Evolutionary conservation across 208 protist species (phyloP).

Genomic region (Leishmania turanica): DNA sequence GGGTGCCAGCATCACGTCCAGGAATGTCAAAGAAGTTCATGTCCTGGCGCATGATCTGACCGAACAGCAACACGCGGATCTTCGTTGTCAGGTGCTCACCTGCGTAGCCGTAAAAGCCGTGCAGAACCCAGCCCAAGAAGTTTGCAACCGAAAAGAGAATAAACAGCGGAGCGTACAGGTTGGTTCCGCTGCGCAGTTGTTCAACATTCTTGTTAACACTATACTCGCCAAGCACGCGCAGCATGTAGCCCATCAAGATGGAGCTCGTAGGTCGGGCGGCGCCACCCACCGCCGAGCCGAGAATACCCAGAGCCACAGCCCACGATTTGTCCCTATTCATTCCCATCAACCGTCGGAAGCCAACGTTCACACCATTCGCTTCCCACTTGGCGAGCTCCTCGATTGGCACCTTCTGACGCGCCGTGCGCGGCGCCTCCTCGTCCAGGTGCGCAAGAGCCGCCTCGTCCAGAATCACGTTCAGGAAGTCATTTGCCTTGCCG

Average conservation of each 20-base stretch:
- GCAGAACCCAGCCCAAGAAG: constrained; percentile 52
- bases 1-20: constrained; percentile 61
- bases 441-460: constrained; percentile 50
- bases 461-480: constrained; percentile 47
- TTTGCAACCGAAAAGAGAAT: constrained; percentile 36
- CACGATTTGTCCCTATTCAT: constrained; percentile 41
- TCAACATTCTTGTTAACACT: constrained; percentile 28
- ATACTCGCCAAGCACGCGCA: constrained; percentile 46
- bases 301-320: constrained; percentile 47
- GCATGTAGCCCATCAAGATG: constrained; percentile 55
- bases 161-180: constrained; percentile 57
- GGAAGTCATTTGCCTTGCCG: constrained; percentile 1
- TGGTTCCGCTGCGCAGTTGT: constrained; percentile 38
- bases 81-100: constrained; percentile 72
- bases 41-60: constrained; percentile 80
- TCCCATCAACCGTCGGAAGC: constrained; percentile 43
- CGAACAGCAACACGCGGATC: constrained; percentile 65
- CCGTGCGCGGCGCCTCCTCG: constrained; percentile 47
- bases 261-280: constrained; percentile 35
- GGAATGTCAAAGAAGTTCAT: constrained; percentile 88
- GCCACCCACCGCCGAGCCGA: constrained; percentile 56
- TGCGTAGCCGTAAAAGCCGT: constrained; percentile 73
- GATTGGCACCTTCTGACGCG: constrained; percentile 58
- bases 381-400: constrained; percentile 68
- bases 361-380: constrained; percentile 40